Evolutionary conservation across 371 early-diverging fungal species (phyloP), one percentile per base, ranked within the genome.

Genomic region (Mortierella sp.): DNA sequence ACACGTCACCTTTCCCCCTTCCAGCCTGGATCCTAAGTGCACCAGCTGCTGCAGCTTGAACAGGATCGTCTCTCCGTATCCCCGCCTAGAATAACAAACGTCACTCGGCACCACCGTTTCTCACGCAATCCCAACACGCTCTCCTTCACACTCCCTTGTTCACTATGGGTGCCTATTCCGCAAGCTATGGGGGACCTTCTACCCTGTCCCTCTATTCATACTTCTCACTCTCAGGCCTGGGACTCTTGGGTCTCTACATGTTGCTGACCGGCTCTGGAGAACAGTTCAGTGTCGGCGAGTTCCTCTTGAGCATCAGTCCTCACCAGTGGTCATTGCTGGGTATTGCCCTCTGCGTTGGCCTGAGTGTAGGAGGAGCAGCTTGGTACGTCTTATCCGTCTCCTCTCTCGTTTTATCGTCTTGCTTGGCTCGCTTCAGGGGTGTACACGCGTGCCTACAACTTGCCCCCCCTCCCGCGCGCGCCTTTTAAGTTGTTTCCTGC

Each of bases 331-430:
- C 94, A 0, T 69, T 91, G 31, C 80, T 93, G 42, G 98, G 98
- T 27, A 94, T 95, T 60, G 84, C 88, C 3, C 81, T 96, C 43
- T 93, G 94, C 72, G 93, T 96, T 54, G 94, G 94, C 19, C 82
- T 98, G 53, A 91, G 91, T 58, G 97, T 97, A 12, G 85, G 93
- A n/a, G 98, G 98, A 46, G 98, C 98, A 51, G 96, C 96, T 9
- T 97, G 98, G 98, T 94, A 84, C 82, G 67, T 55, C 0, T n/a
- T 3, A n/a, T n/a, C n/a, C n/a, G 34, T 7, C 10, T 34, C 34
- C 10, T 7, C 34, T 34, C 34, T 34, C 10, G 34, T 34, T 34
- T 34, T 10, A 34, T 10, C 4, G 34, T 34, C 34, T 34, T n/a
- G n/a, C n/a, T n/a, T n/a, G n/a, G n/a, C n/a, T 34, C 34, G 34